Evolutionary conservation across 306 rosid species (phyloP).

Genomic region (Luffa acutangula): DNA sequence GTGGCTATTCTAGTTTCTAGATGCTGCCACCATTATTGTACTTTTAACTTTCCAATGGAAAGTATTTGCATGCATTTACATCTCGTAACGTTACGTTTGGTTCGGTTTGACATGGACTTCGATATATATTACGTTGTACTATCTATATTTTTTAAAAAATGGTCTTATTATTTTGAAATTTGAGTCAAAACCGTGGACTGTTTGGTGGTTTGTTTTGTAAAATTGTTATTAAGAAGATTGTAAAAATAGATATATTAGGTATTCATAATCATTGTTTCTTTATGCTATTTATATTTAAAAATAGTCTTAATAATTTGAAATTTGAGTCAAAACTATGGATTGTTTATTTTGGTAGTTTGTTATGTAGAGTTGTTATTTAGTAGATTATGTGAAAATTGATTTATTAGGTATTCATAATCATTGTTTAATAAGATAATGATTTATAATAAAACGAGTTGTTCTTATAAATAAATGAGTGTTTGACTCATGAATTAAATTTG

Average conservation of each 20-base stretch:
- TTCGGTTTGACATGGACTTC: not conserved
- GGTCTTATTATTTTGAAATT: not conserved
- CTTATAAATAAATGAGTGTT: too few species aligned
- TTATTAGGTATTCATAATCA: too few species aligned
- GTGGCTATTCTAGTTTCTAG: not conserved
- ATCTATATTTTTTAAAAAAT: not conserved
- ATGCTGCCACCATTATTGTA: not conserved
- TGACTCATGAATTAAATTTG: too few species aligned
- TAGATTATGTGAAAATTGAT: too few species aligned
- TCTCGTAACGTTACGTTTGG: not conserved
- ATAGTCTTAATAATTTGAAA: too few species aligned
- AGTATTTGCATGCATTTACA: not conserved
- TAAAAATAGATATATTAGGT: not conserved
- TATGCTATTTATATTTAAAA: too few species aligned
- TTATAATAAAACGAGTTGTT: too few species aligned
- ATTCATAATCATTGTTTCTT: too few species aligned
- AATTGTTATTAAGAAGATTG: not conserved
- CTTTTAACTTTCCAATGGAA: not conserved
- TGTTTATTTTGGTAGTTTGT: too few species aligned
- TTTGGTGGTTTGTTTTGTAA: not conserved
- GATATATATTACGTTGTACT: not conserved
- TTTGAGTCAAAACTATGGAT: too few species aligned
- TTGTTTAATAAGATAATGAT: too few species aligned
- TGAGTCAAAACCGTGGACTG: not conserved
- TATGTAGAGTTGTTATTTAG: too few species aligned